Percentiles rank a stretch among this genome's conserved stretches.
Conservation (phyloP, 2,329 filamentous ascomycete genomes). For the Aspergillus chevalieri region DNA sequence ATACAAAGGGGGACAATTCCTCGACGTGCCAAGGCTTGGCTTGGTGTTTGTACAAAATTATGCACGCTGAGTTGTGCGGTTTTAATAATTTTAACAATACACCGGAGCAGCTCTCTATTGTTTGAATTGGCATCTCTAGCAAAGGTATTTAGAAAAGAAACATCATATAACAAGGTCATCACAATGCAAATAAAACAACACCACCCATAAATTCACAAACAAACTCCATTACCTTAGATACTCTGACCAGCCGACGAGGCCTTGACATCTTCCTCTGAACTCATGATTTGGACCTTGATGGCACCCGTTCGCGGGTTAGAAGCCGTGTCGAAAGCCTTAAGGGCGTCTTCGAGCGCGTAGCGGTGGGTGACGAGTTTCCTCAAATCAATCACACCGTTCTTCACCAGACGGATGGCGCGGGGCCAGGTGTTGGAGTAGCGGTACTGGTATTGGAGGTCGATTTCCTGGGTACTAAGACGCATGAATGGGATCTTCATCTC, state of each 20-base stretch:
- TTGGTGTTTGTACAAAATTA: too few species aligned
- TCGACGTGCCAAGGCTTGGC: too few species aligned
- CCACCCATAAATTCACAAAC: background rate
- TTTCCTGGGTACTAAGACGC: slow-evolving; percentile 81
- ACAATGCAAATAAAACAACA: slow-evolving; percentile 7
- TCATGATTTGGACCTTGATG: slow-evolving; percentile 92
- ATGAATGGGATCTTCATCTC: slow-evolving; percentile 96
- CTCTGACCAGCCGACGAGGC: slow-evolving; percentile 26
- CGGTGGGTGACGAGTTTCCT: slow-evolving; percentile 80
- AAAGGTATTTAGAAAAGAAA: slow-evolving; percentile 2
- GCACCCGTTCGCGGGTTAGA: slow-evolving; percentile 82
- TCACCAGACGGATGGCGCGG: slow-evolving; percentile 77
- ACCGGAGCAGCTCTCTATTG: too few species aligned
- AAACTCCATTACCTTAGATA: slow-evolving; percentile 10
- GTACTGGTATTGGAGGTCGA: slow-evolving; percentile 95
- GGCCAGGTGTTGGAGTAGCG: slow-evolving; percentile 96
- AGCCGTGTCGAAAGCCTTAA: slow-evolving; percentile 84
- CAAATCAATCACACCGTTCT: slow-evolving; percentile 77
- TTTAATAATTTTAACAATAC: too few species aligned
- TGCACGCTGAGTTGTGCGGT: too few species aligned
- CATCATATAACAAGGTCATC: slow-evolving; percentile 10
- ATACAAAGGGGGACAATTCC: too few species aligned
- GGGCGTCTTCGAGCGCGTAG: slow-evolving; percentile 75
- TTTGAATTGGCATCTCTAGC: too few species aligned
- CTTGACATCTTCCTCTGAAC: slow-evolving; percentile 34